Evolutionary conservation across 306 rosid species (phyloP), one percentile per base, ranked within the genome.

Genomic region (Purshia tridentata): DNA sequence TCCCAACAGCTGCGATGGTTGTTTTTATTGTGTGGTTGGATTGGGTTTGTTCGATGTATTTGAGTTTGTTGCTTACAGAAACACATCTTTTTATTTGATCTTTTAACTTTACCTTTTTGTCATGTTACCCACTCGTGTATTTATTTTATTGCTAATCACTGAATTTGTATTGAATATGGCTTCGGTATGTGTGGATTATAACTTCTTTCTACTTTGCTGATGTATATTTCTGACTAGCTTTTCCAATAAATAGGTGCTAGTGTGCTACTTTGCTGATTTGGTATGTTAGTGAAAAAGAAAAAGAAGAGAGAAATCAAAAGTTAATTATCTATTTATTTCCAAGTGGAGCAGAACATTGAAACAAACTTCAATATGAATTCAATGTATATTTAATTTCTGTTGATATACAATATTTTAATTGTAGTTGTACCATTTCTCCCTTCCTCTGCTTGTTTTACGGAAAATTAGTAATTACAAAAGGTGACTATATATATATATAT

Each of bases 371-470:
- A 29, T 29, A 29, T 29, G 35, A 29, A 29, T 29, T 29, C 35
- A 29, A 2, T 29, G 35, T 29, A 1, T 29, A 29, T 29, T 2
- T 29, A 29, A 29, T 29, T 46, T 60, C 14, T 39, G 66, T 61
- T 61, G 49, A n/a, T 62, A 63, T 41, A 63, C 50, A 63, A n/a
- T 55, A 56, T 9, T 63, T n/a, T 49, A 41, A 23, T 29, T 29
- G 35, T 29, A 29, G 35, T 29, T 44, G 47, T 44, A 44, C 47
- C 47, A 44, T 44, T 8, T 44, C 47, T 51, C 55, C 6, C 55
- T 51, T 51, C 55, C 55, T 51, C 55, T 51, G 6, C 19, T 51
- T 51, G 55, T 15, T 51, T 51, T 16, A 51, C 49, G n/a, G 67
- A 41, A 62, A 5, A 23, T 42, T n/a, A n/a, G n/a, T n/a, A n/a